These are phyloP conservation scores for Naganishia albida DNA, from an alignment of 1,284 basidiomycete species.

Conservation along the genomic window DNA sequence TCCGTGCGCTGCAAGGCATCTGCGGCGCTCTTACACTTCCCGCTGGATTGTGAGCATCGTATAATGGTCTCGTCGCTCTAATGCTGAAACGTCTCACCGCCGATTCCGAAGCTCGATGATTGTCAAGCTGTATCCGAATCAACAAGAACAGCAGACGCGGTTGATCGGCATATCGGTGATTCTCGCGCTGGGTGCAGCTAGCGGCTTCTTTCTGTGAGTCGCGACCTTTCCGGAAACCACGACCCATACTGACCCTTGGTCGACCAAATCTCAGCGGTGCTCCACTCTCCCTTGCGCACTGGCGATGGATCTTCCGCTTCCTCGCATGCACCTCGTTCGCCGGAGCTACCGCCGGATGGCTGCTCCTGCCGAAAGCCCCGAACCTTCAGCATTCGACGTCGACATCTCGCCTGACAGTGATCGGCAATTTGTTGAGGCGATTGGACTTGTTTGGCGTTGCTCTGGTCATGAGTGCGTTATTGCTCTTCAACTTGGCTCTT, in stretches of 20 bases:
- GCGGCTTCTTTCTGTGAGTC: constrained; percentile 9
- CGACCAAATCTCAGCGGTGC: constrained; percentile 6
- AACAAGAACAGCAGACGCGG: constrained; percentile 6
- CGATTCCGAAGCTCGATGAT: not conserved
- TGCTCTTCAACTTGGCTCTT: constrained; percentile 12
- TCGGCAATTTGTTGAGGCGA: not conserved
- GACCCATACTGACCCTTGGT: too few species aligned
- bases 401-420: too few species aligned
- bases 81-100: not conserved
- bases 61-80: not conserved
- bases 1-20: constrained; percentile 7
- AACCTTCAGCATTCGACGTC: not conserved
- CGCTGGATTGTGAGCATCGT: constrained; percentile 2
- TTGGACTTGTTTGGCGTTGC: constrained; percentile 7
- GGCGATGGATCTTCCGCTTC: constrained; percentile 49
- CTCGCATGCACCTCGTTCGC: constrained; percentile 41
- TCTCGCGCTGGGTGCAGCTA: not conserved
- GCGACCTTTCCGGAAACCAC: not conserved
- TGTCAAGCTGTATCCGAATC: constrained; percentile 1
- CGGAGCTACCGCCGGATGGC: constrained; percentile 3
- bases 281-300: constrained; percentile 12
- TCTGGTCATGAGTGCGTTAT: not conserved
- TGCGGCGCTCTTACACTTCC: constrained; percentile 5
- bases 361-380: constrained; percentile 7
- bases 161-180: constrained; percentile 6